Percentiles rank a stretch among this genome's conserved stretches.
phyloP scores from a whole-genome alignment of 2,329 filamentous ascomycete species.

The Calycina herbarum region DNA sequence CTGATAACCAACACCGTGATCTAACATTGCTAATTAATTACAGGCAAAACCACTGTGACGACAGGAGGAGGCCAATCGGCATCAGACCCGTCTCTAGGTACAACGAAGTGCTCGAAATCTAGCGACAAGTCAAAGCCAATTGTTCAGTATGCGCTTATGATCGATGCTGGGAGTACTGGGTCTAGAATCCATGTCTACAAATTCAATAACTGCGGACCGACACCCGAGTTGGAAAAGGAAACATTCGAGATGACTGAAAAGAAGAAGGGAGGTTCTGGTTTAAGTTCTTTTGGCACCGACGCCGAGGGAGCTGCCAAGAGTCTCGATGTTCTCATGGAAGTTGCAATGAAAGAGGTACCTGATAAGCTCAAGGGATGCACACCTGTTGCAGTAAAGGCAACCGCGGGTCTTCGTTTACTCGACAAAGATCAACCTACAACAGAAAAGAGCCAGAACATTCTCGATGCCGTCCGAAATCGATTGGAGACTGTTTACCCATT shows the following conservation, averaged over 20 bases:
- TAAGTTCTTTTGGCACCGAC: slow-evolving; percentile 86
- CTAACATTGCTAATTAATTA: slow-evolving; percentile 4
- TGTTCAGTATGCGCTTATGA: slow-evolving; percentile 97
- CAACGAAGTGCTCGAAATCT: slow-evolving; percentile 78
- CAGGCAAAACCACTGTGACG: slow-evolving; percentile 9
- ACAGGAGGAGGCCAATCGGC: slow-evolving; percentile 51
- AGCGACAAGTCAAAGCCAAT: slow-evolving; percentile 87
- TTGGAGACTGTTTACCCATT: slow-evolving; percentile 92
- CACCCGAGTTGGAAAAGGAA: slow-evolving; percentile 92
- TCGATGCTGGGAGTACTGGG: slow-evolving; percentile 96
- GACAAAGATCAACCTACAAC: slow-evolving; percentile 47
- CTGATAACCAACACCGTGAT: background rate
- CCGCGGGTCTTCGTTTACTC: slow-evolving; percentile 86
- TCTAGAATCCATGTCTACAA: slow-evolving; percentile 98
- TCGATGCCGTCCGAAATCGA: slow-evolving; percentile 78
- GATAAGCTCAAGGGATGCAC: slow-evolving; percentile 89
- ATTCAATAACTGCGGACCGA: slow-evolving; percentile 97
- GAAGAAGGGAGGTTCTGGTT: slow-evolving; percentile 67
- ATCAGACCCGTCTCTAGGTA: slow-evolving; percentile 62
- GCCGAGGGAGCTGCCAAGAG: slow-evolving; percentile 86
- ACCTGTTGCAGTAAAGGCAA: slow-evolving; percentile 96
- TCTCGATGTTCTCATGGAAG: slow-evolving; percentile 82
- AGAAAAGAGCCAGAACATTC: slow-evolving; percentile 78
- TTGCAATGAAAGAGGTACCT: slow-evolving; percentile 81
- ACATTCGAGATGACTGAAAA: slow-evolving; percentile 92